Conservation (phyloP, 2,329 filamentous ascomycete genomes). For the Colletotrichum lini region DNA sequence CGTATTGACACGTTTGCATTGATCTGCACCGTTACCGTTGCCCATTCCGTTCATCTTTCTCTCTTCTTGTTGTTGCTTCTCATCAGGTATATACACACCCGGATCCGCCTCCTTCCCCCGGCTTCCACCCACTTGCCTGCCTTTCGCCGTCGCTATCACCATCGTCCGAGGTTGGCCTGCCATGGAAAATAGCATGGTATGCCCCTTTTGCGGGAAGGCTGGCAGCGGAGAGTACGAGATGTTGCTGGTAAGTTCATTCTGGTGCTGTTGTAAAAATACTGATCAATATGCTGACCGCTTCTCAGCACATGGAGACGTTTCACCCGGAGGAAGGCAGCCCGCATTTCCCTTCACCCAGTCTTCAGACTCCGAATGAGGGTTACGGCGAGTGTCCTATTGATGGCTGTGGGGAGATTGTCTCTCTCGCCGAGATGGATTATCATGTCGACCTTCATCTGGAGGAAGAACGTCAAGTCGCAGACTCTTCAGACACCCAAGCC, state of each 20-base stretch:
- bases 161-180: background rate
- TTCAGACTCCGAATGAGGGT: conserved; percentile 50
- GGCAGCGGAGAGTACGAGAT: conserved; percentile 52
- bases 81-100: background rate
- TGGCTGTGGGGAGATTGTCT: conserved; percentile 70
- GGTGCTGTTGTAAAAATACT: background rate
- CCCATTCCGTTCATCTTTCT: background rate
- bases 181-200: conserved; percentile 39
- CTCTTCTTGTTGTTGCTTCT: background rate
- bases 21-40: background rate
- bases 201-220: conserved; percentile 55
- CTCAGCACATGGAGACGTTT: conserved; percentile 49
- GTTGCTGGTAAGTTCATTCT: conserved; percentile 50
- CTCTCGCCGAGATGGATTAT: conserved; percentile 67
- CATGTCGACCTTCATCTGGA: conserved; percentile 73
- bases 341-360: conserved; percentile 10
- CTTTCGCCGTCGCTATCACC: background rate
- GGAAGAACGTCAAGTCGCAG: conserved; percentile 46
- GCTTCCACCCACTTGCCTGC: conserved; percentile 1
- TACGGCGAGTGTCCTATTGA: conserved; percentile 49
- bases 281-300: background rate
- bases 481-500: conserved; percentile 26
- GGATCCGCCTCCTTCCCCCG: background rate
- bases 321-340: conserved; percentile 44
- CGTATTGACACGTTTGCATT: background rate